Conservation (phyloP, 345 rosid species). For the Arabis hirsuta region DNA sequence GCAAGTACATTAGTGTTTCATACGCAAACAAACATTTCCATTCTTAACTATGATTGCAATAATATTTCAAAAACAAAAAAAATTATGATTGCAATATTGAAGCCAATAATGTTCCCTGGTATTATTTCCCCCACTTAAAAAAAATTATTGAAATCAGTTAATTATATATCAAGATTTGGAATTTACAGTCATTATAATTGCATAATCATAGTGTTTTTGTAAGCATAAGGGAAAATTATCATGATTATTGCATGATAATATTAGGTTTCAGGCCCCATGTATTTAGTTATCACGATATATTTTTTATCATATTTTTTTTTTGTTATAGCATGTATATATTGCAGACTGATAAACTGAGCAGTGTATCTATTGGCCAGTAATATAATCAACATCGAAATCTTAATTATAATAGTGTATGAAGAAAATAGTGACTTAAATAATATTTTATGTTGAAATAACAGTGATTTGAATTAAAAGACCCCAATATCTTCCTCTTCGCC, state of each 20-base stretch:
- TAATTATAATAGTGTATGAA: not conserved
- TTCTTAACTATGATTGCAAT: constrained; percentile 39
- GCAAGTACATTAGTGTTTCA: constrained; percentile 42
- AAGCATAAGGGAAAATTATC: not conserved
- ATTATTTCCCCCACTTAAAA: not conserved
- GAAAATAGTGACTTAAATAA: not conserved
- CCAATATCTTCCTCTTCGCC: not conserved
- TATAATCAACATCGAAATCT: constrained; percentile 1
- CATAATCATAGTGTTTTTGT: constrained; percentile 26
- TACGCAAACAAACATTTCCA: constrained; percentile 39
- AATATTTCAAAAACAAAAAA: no score
- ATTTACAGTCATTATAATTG: constrained; percentile 5
- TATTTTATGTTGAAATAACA: constrained; percentile 5
- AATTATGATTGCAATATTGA: constrained; percentile 35
- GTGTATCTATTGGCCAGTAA: not conserved
- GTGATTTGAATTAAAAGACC: not conserved
- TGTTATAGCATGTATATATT: not conserved
- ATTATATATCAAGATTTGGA: not conserved
- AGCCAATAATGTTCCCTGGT: constrained; percentile 14
- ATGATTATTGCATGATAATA: not conserved
- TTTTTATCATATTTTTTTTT: not conserved
- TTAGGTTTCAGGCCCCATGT: not conserved
- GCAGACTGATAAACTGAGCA: not conserved
- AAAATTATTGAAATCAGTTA: not conserved
- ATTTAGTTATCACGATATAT: not conserved